Base-by-base conservation (phyloP, 257 asterid genomes). In the Apocynum venetum region DNA sequence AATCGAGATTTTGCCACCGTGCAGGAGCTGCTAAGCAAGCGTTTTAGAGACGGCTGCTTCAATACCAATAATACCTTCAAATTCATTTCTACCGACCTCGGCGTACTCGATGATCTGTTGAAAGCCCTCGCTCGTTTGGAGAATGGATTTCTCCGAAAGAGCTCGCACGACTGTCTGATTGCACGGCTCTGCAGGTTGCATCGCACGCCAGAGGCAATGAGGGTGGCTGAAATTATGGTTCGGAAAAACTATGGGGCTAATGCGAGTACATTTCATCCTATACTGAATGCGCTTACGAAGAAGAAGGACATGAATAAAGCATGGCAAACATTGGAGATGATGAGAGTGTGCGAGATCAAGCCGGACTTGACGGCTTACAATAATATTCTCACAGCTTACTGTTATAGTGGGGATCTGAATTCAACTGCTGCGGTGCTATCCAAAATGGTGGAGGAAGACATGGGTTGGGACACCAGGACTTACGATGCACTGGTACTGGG, bases 401-500 rank as follows among this genome's bases (percentile, higher is more conserved):
- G 98, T 70, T 78, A 38, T 78, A 69, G 47, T 35, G 89, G 96
- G 5, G 87, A 91, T 74, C 80, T 91, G 82, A 68, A 14, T 14
- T 78, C 90, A 0, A 91, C 93, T 19, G 90, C 88, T 0, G 80
- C 71, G 9, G 80, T 89, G 79, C 61, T 93, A 76, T 82, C 36
- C 76, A 88, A 76, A 53, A 87, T 91, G 84, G 93, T 79, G 67
- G 91, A 85, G 68, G 90, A 83, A 11, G 90, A 87, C 38, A 0
- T 88, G 71, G 74, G 69, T 53, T 87, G 82, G 8, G 93, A 90
- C 77, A 76, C 84, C 36, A 77, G 85, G 69, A 91, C 97, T 11
- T 93, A 91, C 71, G 96, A 93, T 81, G 97, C 97, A 55, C 89
- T 93, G 65, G 94, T 86, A 35, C 81, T 89, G 66, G 94, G 97